These are phyloP conservation scores for Lagerstroemia speciosa DNA, from an alignment of 345 rosid genomes.

Conservation along the genomic window DNA sequence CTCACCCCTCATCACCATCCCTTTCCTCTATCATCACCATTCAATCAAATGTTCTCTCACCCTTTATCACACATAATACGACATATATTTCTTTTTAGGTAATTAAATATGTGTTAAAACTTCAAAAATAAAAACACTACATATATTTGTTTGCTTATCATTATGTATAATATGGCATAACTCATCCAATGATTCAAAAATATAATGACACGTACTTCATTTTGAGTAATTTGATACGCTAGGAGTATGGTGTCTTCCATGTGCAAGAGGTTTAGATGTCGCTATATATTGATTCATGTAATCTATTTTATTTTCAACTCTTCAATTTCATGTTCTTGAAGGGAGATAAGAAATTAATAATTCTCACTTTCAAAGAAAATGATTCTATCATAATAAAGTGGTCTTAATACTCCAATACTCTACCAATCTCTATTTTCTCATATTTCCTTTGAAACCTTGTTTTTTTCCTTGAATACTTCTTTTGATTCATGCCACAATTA, in stretches of 20 bases:
- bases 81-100: background rate
- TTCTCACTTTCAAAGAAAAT: background rate
- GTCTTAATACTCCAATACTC: background rate
- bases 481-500: background rate
- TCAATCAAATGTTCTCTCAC: slow-evolving; percentile 2
- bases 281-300: too few relatives aligned
- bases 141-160: too few relatives aligned
- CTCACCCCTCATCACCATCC: slow-evolving; percentile 14
- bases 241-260: too few relatives aligned
- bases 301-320: background rate
- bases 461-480: too few relatives aligned
- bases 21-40: slow-evolving; percentile 6
- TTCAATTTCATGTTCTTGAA: background rate
- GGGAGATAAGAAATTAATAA: background rate
- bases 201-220: too few relatives aligned
- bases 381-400: background rate
- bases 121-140: too few relatives aligned
- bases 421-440: background rate
- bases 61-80: background rate
- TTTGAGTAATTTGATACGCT: too few relatives aligned
- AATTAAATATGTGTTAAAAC: background rate
- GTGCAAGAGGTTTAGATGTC: background rate
- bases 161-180: too few relatives aligned
- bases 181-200: too few relatives aligned
- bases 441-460: background rate